These are phyloP conservation scores for Aspergillus versicolor DNA, from an alignment of 2,329 filamentous ascomycete genomes.

Conservation along the genomic window DNA sequence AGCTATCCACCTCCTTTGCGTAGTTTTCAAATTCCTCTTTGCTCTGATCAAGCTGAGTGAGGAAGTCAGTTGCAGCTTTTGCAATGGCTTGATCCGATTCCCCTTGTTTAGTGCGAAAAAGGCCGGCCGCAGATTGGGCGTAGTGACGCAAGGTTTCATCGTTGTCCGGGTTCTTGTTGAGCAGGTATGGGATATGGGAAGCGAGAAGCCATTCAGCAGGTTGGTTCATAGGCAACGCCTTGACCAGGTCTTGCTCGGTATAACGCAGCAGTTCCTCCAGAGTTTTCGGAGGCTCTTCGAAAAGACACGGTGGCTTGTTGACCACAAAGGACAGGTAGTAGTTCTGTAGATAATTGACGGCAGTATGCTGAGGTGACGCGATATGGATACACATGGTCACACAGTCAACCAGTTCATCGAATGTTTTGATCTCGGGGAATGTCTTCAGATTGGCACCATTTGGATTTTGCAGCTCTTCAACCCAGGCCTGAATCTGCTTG, in stretches of 20 bases:
- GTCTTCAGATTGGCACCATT: not conserved
- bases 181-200: not conserved
- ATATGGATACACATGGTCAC: not conserved
- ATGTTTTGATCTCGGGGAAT: not conserved
- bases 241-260: not conserved
- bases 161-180: not conserved
- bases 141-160: not conserved
- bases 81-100: not conserved
- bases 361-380: not conserved
- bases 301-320: not conserved
- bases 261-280: not conserved
- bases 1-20: not conserved
- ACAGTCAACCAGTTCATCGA: not conserved
- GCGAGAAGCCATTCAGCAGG: not conserved
- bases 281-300: not conserved
- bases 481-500: not conserved
- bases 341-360: not conserved
- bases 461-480: not conserved
- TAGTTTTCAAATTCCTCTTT: not conserved
- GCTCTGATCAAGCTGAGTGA: not conserved
- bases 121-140: not conserved
- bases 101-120: not conserved
- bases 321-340: not conserved
- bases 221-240: not conserved
- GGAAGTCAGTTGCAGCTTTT: not conserved